These are phyloP conservation scores for Fraxinus anomala DNA, from an alignment of 257 asterid genomes.

Conservation along the genomic window DNA sequence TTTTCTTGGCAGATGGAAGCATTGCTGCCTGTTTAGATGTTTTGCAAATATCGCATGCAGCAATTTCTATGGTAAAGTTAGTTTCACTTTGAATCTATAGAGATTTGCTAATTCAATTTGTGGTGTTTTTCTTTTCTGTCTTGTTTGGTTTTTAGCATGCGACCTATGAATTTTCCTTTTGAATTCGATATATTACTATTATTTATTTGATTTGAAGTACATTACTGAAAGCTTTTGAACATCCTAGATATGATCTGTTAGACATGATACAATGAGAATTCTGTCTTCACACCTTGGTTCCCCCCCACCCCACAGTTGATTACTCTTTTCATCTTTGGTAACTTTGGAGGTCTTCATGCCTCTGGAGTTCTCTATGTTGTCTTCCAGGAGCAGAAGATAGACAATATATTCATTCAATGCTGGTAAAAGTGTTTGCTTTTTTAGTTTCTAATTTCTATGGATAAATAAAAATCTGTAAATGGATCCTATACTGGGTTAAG, in stretches of 20 bases:
- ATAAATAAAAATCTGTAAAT: not conserved
- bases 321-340: not conserved
- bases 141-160: slow-evolving; percentile 4
- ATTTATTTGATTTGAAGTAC: too few species aligned
- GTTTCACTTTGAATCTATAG: slow-evolving; percentile 19
- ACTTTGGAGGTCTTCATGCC: not conserved
- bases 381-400: not conserved
- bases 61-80: slow-evolving; percentile 75
- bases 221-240: not conserved
- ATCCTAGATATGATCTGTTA: not conserved
- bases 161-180: not conserved
- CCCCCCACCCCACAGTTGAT: not conserved
- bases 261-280: not conserved
- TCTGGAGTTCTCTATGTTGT: too few species aligned
- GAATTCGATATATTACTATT: not conserved
- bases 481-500: not conserved
- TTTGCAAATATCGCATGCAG: slow-evolving; percentile 90
- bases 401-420: not conserved
- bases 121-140: not conserved
- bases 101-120: slow-evolving; percentile 12
- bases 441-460: not conserved
- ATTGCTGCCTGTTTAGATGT: slow-evolving; percentile 77
- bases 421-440: not conserved
- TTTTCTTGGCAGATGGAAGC: slow-evolving; percentile 68
- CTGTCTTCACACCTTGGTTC: not conserved